phyloP scores from a whole-genome alignment of 345 rosid genomes.

The Salix viminalis region DNA sequence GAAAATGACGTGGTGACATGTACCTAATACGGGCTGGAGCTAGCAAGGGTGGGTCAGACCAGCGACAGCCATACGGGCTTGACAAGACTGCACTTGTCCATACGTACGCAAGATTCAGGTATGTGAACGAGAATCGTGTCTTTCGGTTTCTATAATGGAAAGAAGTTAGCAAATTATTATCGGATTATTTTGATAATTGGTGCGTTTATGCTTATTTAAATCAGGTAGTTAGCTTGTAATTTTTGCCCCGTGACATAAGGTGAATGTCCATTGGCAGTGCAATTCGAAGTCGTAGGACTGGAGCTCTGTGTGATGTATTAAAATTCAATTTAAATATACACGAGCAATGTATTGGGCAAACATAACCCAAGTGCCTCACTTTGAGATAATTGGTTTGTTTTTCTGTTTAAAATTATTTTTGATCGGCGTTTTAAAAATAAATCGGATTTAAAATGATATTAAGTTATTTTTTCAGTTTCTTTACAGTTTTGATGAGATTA shows the following conservation, averaged over 20 bases:
- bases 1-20: slow-evolving; percentile 7
- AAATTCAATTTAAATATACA: too few species aligned
- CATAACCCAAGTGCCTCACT: neutral
- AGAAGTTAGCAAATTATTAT: slow-evolving; percentile 1
- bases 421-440: too few species aligned
- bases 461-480: too few species aligned
- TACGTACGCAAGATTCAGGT: neutral
- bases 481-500: too few species aligned
- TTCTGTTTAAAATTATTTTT: too few species aligned
- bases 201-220: neutral
- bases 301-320: neutral
- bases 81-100: slow-evolving; percentile 2
- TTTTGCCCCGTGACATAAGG: neutral
- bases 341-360: too few species aligned
- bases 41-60: neutral
- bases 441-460: too few species aligned
- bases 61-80: slow-evolving; percentile 3
- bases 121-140: neutral
- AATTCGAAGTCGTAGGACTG: neutral
- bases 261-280: neutral
- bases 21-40: neutral
- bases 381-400: too few species aligned
- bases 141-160: neutral
- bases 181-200: neutral
- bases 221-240: slow-evolving; percentile 2